Evolutionary conservation across 768 basidiomycete genomes (phyloP).

Genomic region (Pseudohyphozyma bogoriensis): DNA sequence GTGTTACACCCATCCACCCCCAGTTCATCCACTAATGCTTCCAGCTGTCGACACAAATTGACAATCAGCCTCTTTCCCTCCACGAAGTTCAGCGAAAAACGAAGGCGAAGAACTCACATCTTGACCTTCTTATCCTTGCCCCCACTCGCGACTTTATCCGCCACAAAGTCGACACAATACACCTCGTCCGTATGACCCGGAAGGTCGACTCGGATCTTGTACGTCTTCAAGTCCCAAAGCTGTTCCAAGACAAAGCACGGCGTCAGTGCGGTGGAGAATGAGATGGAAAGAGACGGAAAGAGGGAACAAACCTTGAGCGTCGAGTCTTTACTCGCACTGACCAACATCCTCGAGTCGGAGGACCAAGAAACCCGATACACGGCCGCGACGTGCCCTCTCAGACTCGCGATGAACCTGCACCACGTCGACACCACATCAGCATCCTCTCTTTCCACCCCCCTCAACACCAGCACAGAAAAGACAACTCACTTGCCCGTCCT

Average conservation of each 20-base stretch:
- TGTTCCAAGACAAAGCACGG: constrained; percentile 36
- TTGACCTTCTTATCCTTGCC: constrained; percentile 83
- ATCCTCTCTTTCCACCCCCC: not conserved
- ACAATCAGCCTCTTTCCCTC: too few relatives aligned
- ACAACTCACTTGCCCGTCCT: constrained; percentile 44
- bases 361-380: constrained; percentile 95
- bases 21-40: too few relatives aligned
- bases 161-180: constrained; percentile 97
- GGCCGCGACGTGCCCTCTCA: constrained; percentile 84
- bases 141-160: constrained; percentile 98
- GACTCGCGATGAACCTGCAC: constrained; percentile 73
- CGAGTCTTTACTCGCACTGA: constrained; percentile 91
- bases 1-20: too few relatives aligned
- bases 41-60: too few relatives aligned
- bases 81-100: too few relatives aligned
- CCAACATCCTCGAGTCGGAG: constrained; percentile 78
- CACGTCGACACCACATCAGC: not conserved
- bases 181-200: constrained; percentile 97
- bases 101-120: constrained; percentile 78
- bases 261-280: not conserved
- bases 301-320: constrained; percentile 65
- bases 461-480: not conserved
- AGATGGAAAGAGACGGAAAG: not conserved
- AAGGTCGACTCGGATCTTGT: constrained; percentile 86
- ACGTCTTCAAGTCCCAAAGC: constrained; percentile 96